A percentile compares a stretch with the other conserved stretches of the same genome.
Conservation (phyloP, 352 stramenopile species). For the Lagenidium giganteum region DNA sequence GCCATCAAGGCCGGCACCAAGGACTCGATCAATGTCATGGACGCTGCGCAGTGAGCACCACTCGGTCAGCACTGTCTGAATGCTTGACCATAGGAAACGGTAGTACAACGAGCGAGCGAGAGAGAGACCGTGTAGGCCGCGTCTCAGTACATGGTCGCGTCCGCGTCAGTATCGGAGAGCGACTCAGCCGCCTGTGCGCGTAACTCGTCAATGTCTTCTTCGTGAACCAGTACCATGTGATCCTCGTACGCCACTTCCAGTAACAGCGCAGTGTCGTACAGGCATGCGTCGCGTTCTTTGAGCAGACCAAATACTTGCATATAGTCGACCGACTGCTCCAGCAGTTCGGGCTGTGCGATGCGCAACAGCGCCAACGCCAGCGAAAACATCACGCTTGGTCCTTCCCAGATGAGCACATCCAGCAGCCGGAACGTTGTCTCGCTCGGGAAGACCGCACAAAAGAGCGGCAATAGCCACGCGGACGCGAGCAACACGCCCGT, state of each 20-base stretch:
- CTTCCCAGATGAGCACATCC: conserved; percentile 54
- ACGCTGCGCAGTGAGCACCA: no score
- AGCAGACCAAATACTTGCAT: conserved; percentile 62
- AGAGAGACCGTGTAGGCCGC: no score
- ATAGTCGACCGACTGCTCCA: conserved; percentile 55
- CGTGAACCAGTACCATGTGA: conserved; percentile 32
- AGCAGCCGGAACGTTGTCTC: conserved; percentile 59
- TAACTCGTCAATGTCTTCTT: conserved; percentile 15
- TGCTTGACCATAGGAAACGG: no score
- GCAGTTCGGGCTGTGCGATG: conserved; percentile 43
- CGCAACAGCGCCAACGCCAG: conserved; percentile 50
- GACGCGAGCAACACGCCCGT: conserved; percentile 58
- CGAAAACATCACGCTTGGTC: conserved; percentile 43
- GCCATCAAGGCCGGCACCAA: conserved; percentile 61
- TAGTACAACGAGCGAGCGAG: no score
- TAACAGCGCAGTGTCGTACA: conserved; percentile 52
- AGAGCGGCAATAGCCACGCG: conserved; percentile 62
- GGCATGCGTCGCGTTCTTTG: conserved; percentile 48
- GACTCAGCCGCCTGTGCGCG: no score
- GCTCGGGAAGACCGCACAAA: conserved; percentile 58
- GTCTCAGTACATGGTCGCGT: no score
- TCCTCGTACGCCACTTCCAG: conserved; percentile 55
- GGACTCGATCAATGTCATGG: no score
- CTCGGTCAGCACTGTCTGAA: no score
- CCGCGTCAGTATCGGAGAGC: no score